Evolutionary conservation across 805 yeast genomes (phyloP), one percentile per base, ranked within the genome.

Genomic region (Candida ulmi): DNA sequence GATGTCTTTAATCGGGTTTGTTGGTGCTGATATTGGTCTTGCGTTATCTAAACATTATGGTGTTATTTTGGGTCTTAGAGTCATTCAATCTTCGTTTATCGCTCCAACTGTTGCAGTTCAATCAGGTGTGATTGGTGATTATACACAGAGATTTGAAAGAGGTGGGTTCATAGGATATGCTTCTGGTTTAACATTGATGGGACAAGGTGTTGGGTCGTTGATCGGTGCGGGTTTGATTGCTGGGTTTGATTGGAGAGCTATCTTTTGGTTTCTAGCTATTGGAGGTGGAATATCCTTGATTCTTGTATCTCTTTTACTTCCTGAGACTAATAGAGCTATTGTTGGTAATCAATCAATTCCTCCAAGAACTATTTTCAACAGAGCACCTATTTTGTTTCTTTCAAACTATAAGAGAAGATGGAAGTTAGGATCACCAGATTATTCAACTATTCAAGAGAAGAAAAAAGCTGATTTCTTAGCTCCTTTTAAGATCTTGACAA

Each of bases 141-240:
- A 81, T 18, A 77, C 88, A 2, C 71, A 79, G 0, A 65, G 80
- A 19, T 69, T 66, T 9, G 78, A 79, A 41, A 69, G 96, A 49
- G 96, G 95, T 13, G 73, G 78, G 2, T 72, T 74, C 47, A 77
- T 80, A 32, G 93, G 95, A 0, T 50, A 80, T 15, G 74, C 77
- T 1, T 56, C 76, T 15, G 91, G 95, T 0, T 64, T 80, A 32
- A 76, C 80, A 15, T 68, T 83, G 25, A 49, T 83, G 8, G 95
- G 95, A 2, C 82, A 80, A 51, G 88, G 87, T 2, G 68, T 87
- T 45, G 91, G 95, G 11, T 87, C 95, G 0, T 62, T 88, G n/a
- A 62, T 87, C 17, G 85, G 66, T 41, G 72, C 72, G 8, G 62
- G 58, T 1, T 47, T 66, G 17, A 54, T 65, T 2, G 68, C 75